Evolutionary conservation across 345 rosid genomes (phyloP), one percentile per base, ranked within the genome.

Genomic region (Acer saccharum): DNA sequence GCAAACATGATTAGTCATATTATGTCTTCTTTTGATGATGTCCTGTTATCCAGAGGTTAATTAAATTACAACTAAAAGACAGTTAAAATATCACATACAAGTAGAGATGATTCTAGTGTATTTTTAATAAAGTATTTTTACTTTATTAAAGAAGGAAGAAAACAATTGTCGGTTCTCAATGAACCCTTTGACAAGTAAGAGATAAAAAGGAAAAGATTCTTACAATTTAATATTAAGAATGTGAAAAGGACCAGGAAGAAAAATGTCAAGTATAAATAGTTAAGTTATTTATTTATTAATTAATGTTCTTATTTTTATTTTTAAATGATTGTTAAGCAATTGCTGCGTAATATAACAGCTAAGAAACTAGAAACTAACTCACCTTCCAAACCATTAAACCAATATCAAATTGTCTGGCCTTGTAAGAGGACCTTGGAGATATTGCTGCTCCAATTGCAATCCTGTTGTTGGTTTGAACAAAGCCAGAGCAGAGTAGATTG

Each of bases 401-500:
- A 43, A 96, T 91, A 72, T 96, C 99, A 52, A 94, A 96, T 85
- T 96, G 98, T 70, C 92, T 90, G 77, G 94, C 92, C 32, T 74
- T 84, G 80, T 94, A 94, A 62, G 97, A 80, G 18, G 99, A 96
- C 76, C 93, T 92, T n/a, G 99, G 99, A 78, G 97, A 92, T 76
- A 96, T 96, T 65, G 97, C 98, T 50, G 99, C 97, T 57, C 99
- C 99, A 75, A 96, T 92, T 23, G 98, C 97, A 81, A 96, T 87
- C 87, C 84, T 92, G 74, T 83, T 94, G 87, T 90, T 94, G 78
- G 97, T 96, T 83, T 96, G 99, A 63, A 96, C 92, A 81, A 96
- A 94, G 17, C 99, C 99, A 4, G 99, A 92, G 84, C 99, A 96
- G 27, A 92, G 84, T 76, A 96, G 83, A 85, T 96, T 96, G 89